phyloP scores from a whole-genome alignment of 2,329 filamentous ascomycete genomes.

The Proliferodiscus dingleyae region DNA sequence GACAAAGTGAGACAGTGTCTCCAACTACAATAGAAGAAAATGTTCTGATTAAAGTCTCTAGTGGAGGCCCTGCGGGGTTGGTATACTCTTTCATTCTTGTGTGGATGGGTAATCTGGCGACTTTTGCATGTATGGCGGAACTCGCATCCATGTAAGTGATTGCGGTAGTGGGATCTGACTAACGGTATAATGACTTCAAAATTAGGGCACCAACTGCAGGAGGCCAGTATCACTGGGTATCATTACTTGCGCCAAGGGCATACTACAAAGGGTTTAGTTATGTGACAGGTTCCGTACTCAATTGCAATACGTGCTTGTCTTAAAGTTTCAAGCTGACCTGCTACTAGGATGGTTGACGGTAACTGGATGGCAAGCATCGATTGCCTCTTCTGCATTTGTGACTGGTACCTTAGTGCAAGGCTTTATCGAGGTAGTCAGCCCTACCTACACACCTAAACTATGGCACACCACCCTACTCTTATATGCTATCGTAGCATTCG shows the following conservation, averaged over 20 bases:
- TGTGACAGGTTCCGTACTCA: slow-evolving; percentile 35
- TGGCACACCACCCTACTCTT: slow-evolving; percentile 38
- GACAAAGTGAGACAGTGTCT: background rate
- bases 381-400: no score
- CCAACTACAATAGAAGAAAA: no score
- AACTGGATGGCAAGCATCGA: background rate
- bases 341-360: slow-evolving; percentile 2
- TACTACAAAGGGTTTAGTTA: slow-evolving; percentile 51
- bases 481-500: background rate
- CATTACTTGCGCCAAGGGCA: slow-evolving; percentile 38
- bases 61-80: slow-evolving; percentile 20
- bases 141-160: slow-evolving; percentile 23
- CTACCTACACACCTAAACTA: slow-evolving; percentile 29
- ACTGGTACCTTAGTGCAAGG: slow-evolving; percentile 37
- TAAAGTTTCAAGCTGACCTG: no score
- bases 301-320: no score
- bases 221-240: slow-evolving; percentile 53
- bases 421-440: slow-evolving; percentile 29
- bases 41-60: slow-evolving; percentile 16
- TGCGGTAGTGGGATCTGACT: background rate
- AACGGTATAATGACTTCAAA: no score
- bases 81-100: slow-evolving; percentile 18
- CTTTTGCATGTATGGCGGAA: slow-evolving; percentile 17
- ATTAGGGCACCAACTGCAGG: slow-evolving; percentile 46
- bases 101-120: slow-evolving; percentile 13